These are phyloP conservation scores for Stephania yunnanensis DNA, from an alignment of 164 flowering plant genomes.

Conservation along the genomic window DNA sequence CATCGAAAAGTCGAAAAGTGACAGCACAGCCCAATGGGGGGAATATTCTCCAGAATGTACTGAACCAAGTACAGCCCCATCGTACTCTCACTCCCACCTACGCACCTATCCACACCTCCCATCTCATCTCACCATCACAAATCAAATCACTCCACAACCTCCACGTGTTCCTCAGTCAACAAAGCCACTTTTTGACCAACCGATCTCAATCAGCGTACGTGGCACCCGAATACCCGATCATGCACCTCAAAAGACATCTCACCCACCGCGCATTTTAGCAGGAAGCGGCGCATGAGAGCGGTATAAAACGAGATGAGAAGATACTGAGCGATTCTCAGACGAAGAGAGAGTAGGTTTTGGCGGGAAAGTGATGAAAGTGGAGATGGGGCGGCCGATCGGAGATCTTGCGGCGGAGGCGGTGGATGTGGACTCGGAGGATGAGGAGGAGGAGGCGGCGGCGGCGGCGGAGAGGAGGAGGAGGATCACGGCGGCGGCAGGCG, in stretches of 20 bases:
- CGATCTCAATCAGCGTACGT: not conserved
- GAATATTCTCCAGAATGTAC: constrained; percentile 16
- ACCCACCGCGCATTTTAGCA: constrained; percentile 16
- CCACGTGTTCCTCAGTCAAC: not conserved
- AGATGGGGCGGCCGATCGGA: constrained; percentile 26
- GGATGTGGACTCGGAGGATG: constrained; percentile 12
- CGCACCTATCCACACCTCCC: not conserved
- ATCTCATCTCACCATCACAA: not conserved
- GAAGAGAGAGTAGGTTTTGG: not conserved
- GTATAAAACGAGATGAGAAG: constrained; percentile 3
- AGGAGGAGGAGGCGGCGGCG: constrained; percentile 3
- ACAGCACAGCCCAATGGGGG: not conserved
- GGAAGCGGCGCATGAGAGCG: not conserved
- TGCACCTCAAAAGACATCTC: not conserved
- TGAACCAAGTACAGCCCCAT: not conserved
- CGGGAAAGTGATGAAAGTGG: constrained; percentile 12
- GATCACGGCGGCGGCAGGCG: not conserved
- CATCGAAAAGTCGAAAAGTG: not conserved
- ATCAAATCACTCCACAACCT: not conserved
- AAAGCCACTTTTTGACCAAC: not conserved
- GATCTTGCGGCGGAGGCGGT: constrained; percentile 16
- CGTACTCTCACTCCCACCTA: not conserved
- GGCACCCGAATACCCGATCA: not conserved
- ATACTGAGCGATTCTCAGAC: constrained; percentile 9
- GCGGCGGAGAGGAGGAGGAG: not conserved